Evolutionary conservation across 208 protist genomes (phyloP), one percentile per base, ranked within the genome.

Genomic region (Wallacemonas collosoma): DNA sequence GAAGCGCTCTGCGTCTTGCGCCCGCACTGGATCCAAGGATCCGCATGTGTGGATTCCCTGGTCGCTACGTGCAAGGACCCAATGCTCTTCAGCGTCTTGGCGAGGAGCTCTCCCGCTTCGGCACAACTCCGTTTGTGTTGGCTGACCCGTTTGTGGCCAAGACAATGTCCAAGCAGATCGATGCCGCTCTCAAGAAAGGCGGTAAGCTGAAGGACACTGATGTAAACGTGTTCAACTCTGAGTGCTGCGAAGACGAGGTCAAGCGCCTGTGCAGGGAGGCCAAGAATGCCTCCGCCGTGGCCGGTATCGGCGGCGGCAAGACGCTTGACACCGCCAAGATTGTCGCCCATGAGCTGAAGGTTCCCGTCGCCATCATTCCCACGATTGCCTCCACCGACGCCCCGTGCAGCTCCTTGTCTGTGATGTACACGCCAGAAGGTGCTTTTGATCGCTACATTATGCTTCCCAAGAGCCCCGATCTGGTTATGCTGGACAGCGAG

Each of bases 301-400:
- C 77, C 1, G 66, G 77, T 55, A 69, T 82, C 44, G 72, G 77
- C 47, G 77, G 72, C 50, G 77, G 77, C 55, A 82, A 77, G 62
- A 77, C 72, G 1, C 53, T 82, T 43, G 77, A 77, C 67, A 77
- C 71, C n/a, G 45, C 56, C 5, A 82, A 82, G 61, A 69, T 68
- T 38, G 77, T 82, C 55, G 66, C 60, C 26, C 58, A 82, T 68
- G 63, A 64, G 62, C 50, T 82, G 35, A 70, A 75, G 39, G 35
- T 58, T 12, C 72, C 72, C 26, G 73, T 75, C 41, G 71, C 68
- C 12, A 57, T 77, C 11, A 54, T 82, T 26, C 72, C 72, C 39
- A 82, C 77, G 17, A 48, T 82, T 7, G 72, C 77, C 14, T 77
- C 77, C 39, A 63, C 68, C 36, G 77, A 77, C 54, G 77, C 77